Base-by-base conservation (phyloP, 306 rosid species). In the Acacia melanoxylon region DNA sequence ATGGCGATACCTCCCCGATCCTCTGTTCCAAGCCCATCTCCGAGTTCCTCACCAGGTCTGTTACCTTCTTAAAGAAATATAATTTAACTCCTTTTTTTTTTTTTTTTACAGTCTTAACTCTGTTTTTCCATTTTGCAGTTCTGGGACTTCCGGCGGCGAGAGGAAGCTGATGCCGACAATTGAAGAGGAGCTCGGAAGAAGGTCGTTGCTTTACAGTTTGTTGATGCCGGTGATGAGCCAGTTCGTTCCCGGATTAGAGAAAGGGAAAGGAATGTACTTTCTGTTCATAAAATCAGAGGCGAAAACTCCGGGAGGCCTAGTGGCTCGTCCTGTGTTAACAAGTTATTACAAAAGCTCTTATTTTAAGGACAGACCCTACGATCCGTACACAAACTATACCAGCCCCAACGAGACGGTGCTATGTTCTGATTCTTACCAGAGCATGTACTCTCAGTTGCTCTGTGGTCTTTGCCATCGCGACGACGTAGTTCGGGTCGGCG, bases 61-160 rank as follows among this genome's bases (percentile, higher is more conserved):
- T 48, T 6, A 37, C 13, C 19, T 19, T 27, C n/a, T 4, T 10
- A 25, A 33, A 24, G 12, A 2, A 51, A 17, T 16, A 0, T 11
- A 13, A n/a, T 8, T 8, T 0, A 24, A 25, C 25, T 25, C 15
- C 31, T 7, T 14, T 14, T 1, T 4, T 48, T 3, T 48, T 3
- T 62, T 0, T 62, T 62, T 62, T 27, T 10, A 56, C 63, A 10
- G 25, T 62, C 5, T 14, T 48, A 14, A 10, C 65, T 24, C 33
- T 59, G 33, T 41, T 66, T 75, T 48, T 42, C n/a, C 16, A 12
- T 46, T 81, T 59, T 76, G 74, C 35, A 95, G 99, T 80, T 95
- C 99, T 27, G 99, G 99, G 20, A 95, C 99, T 54, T 95, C 99
- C 0, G 99, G 97, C 0, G 99, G 99, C 0, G 99, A 95, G 93